Evolutionary conservation across 805 yeast genomes (phyloP).

Genomic region (Ogataea salicorniae): DNA sequence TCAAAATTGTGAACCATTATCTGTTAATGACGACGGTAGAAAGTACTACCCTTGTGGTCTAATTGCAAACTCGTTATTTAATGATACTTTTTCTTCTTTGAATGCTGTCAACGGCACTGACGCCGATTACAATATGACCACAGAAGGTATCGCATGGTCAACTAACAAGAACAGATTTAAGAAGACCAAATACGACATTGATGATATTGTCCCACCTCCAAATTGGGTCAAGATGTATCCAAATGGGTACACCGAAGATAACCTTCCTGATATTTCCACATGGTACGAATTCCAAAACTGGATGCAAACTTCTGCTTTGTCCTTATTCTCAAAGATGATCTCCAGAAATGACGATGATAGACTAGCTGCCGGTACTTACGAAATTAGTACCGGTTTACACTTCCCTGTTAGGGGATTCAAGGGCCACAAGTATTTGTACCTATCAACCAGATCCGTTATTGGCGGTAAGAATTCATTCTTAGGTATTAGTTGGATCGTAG

Average conservation of each 20-base stretch:
- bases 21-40: slow-evolving; percentile 40
- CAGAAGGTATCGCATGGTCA: slow-evolving; percentile 65
- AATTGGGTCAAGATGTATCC: slow-evolving; percentile 72
- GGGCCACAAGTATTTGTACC: slow-evolving; percentile 61
- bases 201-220: slow-evolving; percentile 76
- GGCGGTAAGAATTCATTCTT: slow-evolving; percentile 75
- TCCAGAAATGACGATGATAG: slow-evolving; percentile 55
- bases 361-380: slow-evolving; percentile 54
- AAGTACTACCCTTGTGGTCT: slow-evolving; percentile 77
- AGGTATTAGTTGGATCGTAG: slow-evolving; percentile 70
- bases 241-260: slow-evolving; percentile 64
- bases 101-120: slow-evolving; percentile 38
- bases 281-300: slow-evolving; percentile 77
- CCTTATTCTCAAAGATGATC: slow-evolving; percentile 61
- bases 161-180: slow-evolving; percentile 60
- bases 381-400: slow-evolving; percentile 63
- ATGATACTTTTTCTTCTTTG: slow-evolving; percentile 62
- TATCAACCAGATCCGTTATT: slow-evolving; percentile 65
- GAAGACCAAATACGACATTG: slow-evolving; percentile 53
- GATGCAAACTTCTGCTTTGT: slow-evolving; percentile 80
- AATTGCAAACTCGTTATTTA: slow-evolving; percentile 75
- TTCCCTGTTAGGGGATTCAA: slow-evolving; percentile 70
- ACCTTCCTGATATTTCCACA: slow-evolving; percentile 60
- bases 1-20: slow-evolving; percentile 65
- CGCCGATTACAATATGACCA: slow-evolving; percentile 39